Evolutionary conservation across 2,329 filamentous ascomycete genomes (phyloP).

Genomic region (Neocatenulostroma microsporum): DNA sequence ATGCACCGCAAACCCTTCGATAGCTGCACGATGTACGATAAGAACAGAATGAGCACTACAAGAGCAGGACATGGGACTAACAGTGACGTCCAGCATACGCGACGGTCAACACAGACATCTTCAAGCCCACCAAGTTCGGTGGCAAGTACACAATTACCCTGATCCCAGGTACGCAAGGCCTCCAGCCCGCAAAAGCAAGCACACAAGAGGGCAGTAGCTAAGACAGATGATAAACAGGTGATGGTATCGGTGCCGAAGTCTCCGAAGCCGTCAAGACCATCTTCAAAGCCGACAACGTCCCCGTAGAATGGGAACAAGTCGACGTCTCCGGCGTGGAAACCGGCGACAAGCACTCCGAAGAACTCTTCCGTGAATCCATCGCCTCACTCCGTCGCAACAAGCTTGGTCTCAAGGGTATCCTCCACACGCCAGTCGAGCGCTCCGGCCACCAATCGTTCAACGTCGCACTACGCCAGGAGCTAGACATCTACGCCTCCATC

Average conservation of each 20-base stretch:
- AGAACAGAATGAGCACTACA: slow-evolving; percentile 9
- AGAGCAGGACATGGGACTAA: slow-evolving; percentile 14
- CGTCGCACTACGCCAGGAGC: slow-evolving; percentile 95
- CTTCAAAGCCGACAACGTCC: slow-evolving; percentile 99
- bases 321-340: slow-evolving; percentile 87
- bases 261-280: slow-evolving; percentile 97
- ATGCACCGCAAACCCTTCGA: slow-evolving; percentile 40
- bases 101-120: slow-evolving; percentile 79
- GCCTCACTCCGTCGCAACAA: slow-evolving; percentile 97
- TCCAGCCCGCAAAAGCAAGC: slow-evolving; percentile 17
- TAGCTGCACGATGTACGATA: slow-evolving; percentile 49
- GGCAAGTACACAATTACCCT: slow-evolving; percentile 99
- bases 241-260: slow-evolving; percentile 96
- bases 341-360: slow-evolving; percentile 80
- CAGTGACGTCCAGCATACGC: slow-evolving; percentile 50
- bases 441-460: slow-evolving; percentile 99
- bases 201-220: slow-evolving; percentile 6
- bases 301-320: slow-evolving; percentile 97
- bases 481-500: slow-evolving; percentile 98
- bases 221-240: slow-evolving; percentile 44
- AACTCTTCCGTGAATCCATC: slow-evolving; percentile 91
- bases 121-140: slow-evolving; percentile 98
- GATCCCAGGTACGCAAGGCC: slow-evolving; percentile 77
- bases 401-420: slow-evolving; percentile 96
- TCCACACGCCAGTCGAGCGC: slow-evolving; percentile 93